Percentiles rank a stretch among this genome's conserved stretches.
Evolutionary conservation across 768 basidiomycete species (phyloP).

Genomic region (Steccherinum ochraceum): DNA sequence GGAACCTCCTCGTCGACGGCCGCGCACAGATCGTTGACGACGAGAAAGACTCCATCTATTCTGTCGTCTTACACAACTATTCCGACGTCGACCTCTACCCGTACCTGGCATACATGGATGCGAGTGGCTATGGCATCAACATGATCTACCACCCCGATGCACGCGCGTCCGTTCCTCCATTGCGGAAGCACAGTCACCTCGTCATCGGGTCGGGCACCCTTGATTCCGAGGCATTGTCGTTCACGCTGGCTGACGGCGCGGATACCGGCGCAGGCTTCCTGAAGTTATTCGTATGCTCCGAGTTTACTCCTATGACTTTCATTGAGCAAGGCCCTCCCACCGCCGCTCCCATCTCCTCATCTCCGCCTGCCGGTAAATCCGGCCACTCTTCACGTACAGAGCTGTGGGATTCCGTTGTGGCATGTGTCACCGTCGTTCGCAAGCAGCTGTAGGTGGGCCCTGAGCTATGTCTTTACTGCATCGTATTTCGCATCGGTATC

Average conservation of each 20-base stretch:
- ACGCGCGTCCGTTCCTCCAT: conserved; percentile 32
- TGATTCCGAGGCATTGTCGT: conserved; percentile 42
- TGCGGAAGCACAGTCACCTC: conserved; percentile 37
- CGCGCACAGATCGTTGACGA: conserved; percentile 39
- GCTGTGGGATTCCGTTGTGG: conserved; percentile 26
- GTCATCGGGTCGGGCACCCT: conserved; percentile 32
- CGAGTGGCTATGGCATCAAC: conserved; percentile 45
- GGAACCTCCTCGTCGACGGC: conserved; percentile 41
- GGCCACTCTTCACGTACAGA: neutral
- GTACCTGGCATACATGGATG: conserved; percentile 57
- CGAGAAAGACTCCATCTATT: conserved; percentile 37
- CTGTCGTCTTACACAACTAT: conserved; percentile 42
- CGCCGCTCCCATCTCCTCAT: neutral
- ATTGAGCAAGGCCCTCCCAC: conserved; percentile 37
- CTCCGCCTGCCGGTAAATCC: neutral
- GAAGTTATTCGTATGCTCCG: conserved; percentile 52
- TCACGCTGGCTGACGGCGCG: conserved; percentile 31
- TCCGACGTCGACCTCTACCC: conserved; percentile 54
- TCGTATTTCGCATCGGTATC: too few relatives aligned
- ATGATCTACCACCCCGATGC: conserved; percentile 48
- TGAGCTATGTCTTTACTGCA: too few relatives aligned
- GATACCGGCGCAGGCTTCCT: conserved; percentile 43
- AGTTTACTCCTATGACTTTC: conserved; percentile 39
- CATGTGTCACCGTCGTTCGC: conserved; percentile 23
- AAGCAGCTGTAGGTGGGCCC: neutral